Conservation (phyloP, 441 rosid species). For the Biscutella laevigata region DNA sequence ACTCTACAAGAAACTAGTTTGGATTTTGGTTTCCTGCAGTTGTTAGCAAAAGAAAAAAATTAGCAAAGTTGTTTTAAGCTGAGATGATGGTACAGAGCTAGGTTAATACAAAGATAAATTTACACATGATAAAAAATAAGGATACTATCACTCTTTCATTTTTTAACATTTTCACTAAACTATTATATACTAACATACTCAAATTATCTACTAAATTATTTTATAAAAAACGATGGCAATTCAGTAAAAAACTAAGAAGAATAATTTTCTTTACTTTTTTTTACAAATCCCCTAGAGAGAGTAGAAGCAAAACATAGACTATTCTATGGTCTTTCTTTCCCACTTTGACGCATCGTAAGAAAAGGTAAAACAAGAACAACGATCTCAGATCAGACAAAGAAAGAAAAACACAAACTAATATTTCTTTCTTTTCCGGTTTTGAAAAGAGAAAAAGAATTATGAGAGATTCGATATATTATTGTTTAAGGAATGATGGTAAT, state of each 20-base stretch:
- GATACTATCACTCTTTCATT: too few species aligned
- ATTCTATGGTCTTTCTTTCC: slow-evolving; percentile 20
- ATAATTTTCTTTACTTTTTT: too few species aligned
- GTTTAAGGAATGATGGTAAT: neutral
- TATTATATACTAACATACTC: too few species aligned
- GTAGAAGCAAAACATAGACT: slow-evolving; percentile 13
- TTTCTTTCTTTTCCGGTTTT: neutral
- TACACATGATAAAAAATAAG: too few species aligned
- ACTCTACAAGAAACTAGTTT: slow-evolving; percentile 35
- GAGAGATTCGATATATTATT: slow-evolving; percentile 12
- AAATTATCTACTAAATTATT: neutral
- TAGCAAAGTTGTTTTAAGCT: neutral
- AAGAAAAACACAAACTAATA: neutral
- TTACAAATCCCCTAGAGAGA: too few species aligned
- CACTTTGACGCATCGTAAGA: slow-evolving; percentile 24
- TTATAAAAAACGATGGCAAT: slow-evolving; percentile 2
- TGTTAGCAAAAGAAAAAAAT: neutral
- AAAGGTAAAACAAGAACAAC: neutral
- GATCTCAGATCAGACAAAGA: slow-evolving; percentile 13
- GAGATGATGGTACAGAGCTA: neutral
- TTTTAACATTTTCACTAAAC: too few species aligned
- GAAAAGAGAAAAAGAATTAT: neutral
- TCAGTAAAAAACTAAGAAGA: neutral
- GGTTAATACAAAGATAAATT: neutral
- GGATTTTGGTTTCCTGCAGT: slow-evolving; percentile 34